Conservation (phyloP, 108 stramenopile genomes). For the Cylindrotheca fusiformis region DNA sequence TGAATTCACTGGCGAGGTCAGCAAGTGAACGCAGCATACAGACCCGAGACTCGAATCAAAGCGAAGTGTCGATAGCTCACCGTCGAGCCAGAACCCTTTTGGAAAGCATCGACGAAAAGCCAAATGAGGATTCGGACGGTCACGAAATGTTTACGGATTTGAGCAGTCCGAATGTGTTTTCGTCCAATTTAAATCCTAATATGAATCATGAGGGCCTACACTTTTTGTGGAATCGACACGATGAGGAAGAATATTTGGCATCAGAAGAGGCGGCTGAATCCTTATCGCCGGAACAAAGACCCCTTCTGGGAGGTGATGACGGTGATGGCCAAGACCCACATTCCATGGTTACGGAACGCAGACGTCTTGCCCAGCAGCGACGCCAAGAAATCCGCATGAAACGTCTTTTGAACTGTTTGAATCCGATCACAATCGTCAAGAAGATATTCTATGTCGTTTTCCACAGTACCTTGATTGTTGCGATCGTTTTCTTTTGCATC, state of each 20-base stretch:
- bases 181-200: not conserved
- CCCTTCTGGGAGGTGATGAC: not conserved
- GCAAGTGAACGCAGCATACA: not conserved
- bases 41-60: not conserved
- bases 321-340: not conserved
- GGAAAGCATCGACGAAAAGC: constrained; percentile 4
- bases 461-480: constrained; percentile 9
- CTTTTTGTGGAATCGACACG: constrained; percentile 5
- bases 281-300: not conserved
- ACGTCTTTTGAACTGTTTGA: not conserved
- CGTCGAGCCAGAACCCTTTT: constrained; percentile 17
- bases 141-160: not conserved
- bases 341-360: not conserved
- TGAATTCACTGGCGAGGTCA: not conserved
- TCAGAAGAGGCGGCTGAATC: not conserved
- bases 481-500: constrained; percentile 20
- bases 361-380: not conserved
- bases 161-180: not conserved
- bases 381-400: constrained; percentile 1
- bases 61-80: not conserved
- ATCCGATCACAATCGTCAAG: constrained; percentile 5
- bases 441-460: not conserved
- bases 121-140: not conserved
- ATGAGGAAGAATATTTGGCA: not conserved
- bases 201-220: not conserved